Evolutionary conservation across 2,329 filamentous ascomycete genomes (phyloP).

Genomic region (Colletotrichum orchidophilum): DNA sequence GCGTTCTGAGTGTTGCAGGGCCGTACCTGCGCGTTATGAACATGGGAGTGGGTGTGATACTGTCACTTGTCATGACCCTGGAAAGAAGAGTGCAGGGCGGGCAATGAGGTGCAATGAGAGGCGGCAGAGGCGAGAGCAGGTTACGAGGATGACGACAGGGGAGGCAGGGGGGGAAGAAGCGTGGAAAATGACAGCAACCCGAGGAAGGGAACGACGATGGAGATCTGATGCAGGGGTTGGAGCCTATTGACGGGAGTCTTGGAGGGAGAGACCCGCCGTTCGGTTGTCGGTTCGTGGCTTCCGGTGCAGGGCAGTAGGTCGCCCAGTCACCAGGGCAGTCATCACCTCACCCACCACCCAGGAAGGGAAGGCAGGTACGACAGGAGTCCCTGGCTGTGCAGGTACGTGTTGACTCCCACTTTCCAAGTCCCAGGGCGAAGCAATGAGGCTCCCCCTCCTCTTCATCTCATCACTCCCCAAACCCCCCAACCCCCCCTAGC

Average conservation of each 20-base stretch:
- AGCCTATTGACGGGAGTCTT: neutral
- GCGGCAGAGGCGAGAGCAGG: conserved; percentile 19
- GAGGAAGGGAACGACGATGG: conserved; percentile 23
- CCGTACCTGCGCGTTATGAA: neutral
- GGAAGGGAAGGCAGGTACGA: neutral
- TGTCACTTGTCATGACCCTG: conserved; percentile 33
- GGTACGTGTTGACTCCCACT: neutral
- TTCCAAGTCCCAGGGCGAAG: neutral
- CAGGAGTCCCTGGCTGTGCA: neutral
- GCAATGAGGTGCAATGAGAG: conserved; percentile 1
- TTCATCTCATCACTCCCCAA: neutral
- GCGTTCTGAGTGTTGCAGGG: neutral
- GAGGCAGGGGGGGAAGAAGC: neutral
- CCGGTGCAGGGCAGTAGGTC: conserved; percentile 2
- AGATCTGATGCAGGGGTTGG: conserved; percentile 29
- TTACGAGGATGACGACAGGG: conserved; percentile 7
- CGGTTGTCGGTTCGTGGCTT: conserved; percentile 26
- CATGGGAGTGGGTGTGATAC: conserved; percentile 11
- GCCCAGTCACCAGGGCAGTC: neutral
- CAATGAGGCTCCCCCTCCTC: neutral
- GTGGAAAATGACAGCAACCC: conserved; percentile 25
- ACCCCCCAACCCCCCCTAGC: neutral
- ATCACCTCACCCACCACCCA: neutral
- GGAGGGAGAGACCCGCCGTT: conserved; percentile 6
- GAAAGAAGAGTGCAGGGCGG: conserved; percentile 2